These are phyloP conservation scores for Rubus idaeus DNA, from an alignment of 306 rosid genomes.

Conservation along the genomic window DNA sequence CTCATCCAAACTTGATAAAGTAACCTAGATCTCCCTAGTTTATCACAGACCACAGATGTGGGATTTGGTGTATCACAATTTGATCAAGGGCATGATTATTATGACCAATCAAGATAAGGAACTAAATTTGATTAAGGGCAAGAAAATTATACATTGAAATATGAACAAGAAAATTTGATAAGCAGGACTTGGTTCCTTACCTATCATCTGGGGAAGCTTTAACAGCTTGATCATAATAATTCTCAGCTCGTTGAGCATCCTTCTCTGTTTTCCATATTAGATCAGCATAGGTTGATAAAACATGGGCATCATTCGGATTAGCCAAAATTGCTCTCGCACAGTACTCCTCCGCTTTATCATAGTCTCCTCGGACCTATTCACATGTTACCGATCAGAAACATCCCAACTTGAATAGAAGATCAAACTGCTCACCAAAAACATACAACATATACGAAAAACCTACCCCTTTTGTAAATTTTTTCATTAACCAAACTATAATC, in stretches of 20 bases:
- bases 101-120: neutral
- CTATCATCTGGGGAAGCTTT: constrained; percentile 62
- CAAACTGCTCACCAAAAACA: neutral
- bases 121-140: neutral
- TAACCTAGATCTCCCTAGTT: no score
- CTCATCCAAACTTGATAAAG: neutral
- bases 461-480: neutral
- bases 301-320: constrained; percentile 56
- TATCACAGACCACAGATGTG: neutral
- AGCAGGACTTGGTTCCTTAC: constrained; percentile 25
- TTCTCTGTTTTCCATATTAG: constrained; percentile 66
- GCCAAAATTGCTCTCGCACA: constrained; percentile 71
- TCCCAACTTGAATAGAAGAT: neutral
- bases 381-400: constrained; percentile 5
- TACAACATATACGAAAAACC: neutral
- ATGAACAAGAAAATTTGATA: neutral
- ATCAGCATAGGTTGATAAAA: constrained; percentile 58
- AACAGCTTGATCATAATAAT: constrained; percentile 71
- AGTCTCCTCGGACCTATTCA: constrained; percentile 65
- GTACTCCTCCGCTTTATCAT: constrained; percentile 62
- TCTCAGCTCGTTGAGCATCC: constrained; percentile 61
- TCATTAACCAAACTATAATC: neutral
- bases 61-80: neutral
- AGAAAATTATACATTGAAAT: neutral
- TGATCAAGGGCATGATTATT: neutral